These are phyloP conservation scores for Amanita phalloides DNA, from an alignment of 768 basidiomycete genomes.

Conservation along the genomic window DNA sequence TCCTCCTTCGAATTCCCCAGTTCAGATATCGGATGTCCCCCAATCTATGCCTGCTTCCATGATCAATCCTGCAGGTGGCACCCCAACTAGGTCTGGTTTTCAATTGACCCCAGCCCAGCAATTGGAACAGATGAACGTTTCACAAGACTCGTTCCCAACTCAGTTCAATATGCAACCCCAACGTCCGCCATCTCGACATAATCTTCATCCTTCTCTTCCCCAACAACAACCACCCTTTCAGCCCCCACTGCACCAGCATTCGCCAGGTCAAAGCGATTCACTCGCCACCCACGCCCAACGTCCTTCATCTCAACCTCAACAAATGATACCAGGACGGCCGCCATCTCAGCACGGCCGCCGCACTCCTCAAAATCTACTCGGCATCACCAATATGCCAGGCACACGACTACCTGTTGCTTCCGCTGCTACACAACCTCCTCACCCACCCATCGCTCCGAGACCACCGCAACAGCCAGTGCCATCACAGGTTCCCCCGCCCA, in stretches of 20 bases:
- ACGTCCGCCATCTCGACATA: slow-evolving; percentile 10
- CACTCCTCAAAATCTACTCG: slow-evolving; percentile 3
- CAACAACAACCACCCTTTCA: slow-evolving; percentile 33
- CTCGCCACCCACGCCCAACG: slow-evolving; percentile 35
- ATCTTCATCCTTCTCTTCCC: slow-evolving; percentile 24
- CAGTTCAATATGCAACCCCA: slow-evolving; percentile 17
- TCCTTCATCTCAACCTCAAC: slow-evolving; percentile 49
- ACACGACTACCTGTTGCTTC: slow-evolving; percentile 9
- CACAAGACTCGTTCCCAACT: background rate
- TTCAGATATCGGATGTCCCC: slow-evolving; percentile 32
- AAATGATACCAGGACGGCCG: slow-evolving; percentile 34
- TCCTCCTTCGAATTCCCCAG: slow-evolving; percentile 38
- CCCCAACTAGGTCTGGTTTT: slow-evolving; percentile 32
- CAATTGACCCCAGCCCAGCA: slow-evolving; percentile 56
- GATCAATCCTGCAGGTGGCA: slow-evolving; percentile 25
- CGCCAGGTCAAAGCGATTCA: slow-evolving; percentile 27
- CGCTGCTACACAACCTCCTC: slow-evolving; percentile 2
- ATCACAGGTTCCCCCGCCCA: slow-evolving; percentile 6
- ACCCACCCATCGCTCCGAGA: slow-evolving; percentile 4
- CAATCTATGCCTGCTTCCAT: slow-evolving; percentile 27
- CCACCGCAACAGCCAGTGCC: slow-evolving; percentile 7
- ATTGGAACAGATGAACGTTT: slow-evolving; percentile 39
- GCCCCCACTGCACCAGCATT: slow-evolving; percentile 16
- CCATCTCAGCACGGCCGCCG: slow-evolving; percentile 33
- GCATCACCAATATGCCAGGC: background rate